Percentiles rank a stretch among this genome's conserved stretches.
These are phyloP conservation scores for Claviceps maximensis DNA, from an alignment of 2,329 filamentous ascomycete species.

Conservation along the genomic window DNA sequence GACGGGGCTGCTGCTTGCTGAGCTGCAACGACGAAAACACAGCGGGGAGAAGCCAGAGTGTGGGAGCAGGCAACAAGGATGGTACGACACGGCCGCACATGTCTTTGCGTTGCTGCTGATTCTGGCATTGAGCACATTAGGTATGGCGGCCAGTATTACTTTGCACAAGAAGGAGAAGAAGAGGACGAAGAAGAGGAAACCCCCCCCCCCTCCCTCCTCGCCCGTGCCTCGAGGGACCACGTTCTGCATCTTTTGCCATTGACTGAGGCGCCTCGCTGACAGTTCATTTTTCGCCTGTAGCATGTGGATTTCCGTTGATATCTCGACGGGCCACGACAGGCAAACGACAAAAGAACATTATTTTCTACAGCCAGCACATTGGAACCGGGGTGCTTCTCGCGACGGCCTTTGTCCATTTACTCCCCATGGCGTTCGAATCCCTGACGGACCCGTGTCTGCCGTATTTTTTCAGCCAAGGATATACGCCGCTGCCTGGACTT, in stretches of 20 bases:
- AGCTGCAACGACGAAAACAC: conserved; percentile 35
- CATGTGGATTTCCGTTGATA: conserved; percentile 53
- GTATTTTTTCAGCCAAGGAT: conserved; percentile 65
- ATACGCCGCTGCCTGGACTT: conserved; percentile 66
- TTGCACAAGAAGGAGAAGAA: too few species aligned
- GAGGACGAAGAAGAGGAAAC: too few species aligned
- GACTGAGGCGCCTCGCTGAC: not conserved
- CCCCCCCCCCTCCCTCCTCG: not conserved
- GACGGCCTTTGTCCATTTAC: conserved; percentile 69
- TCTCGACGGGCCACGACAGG: conserved; percentile 45
- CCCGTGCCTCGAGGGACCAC: not conserved
- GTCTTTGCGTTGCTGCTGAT: conserved; percentile 57
- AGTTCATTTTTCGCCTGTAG: conserved; percentile 20
- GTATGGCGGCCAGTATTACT: conserved; percentile 28
- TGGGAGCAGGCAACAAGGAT: conserved; percentile 36
- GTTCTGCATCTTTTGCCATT: too few species aligned
- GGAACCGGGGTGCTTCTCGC: conserved; percentile 78
- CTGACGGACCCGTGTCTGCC: conserved; percentile 61
- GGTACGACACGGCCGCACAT: conserved; percentile 54
- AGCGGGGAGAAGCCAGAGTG: conserved; percentile 33
- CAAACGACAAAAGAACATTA: conserved; percentile 43
- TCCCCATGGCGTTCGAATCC: conserved; percentile 54
- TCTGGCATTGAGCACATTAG: conserved; percentile 43
- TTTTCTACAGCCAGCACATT: conserved; percentile 60
- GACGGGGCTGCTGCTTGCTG: conserved; percentile 37